A percentile compares a stretch with the other conserved stretches of the same genome.
Conservation (phyloP, 2,329 filamentous ascomycete species). For the Xylariaceae sp. region DNA sequence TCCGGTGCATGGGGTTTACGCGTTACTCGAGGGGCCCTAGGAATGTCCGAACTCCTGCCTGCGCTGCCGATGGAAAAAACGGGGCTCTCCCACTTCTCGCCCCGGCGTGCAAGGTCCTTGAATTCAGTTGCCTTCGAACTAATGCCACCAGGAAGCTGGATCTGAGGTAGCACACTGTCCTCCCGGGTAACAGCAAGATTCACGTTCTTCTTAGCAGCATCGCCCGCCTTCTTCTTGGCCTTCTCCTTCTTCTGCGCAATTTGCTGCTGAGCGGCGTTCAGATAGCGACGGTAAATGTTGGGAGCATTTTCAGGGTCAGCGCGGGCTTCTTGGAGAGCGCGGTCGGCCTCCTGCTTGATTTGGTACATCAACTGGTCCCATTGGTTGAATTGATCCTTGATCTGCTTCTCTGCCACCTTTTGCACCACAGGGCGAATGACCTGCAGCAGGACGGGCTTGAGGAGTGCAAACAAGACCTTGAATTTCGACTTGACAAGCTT, state of each 20-base stretch:
- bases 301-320: constrained; percentile 65
- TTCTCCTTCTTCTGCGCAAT: constrained; percentile 73
- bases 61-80: constrained; percentile 85
- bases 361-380: constrained; percentile 68
- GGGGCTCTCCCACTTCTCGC: constrained; percentile 89
- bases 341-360: constrained; percentile 78
- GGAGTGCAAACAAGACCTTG: constrained; percentile 79
- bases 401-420: constrained; percentile 83
- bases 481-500: constrained; percentile 93
- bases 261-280: constrained; percentile 67
- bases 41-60: constrained; percentile 65
- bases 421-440: constrained; percentile 78
- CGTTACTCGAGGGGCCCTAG: constrained; percentile 48
- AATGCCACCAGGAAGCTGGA: constrained; percentile 81
- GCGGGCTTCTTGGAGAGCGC: constrained; percentile 59
- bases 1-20: constrained; percentile 40
- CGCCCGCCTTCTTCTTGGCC: constrained; percentile 54
- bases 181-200: constrained; percentile 82
- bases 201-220: constrained; percentile 65
- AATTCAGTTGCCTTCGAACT: constrained; percentile 93
- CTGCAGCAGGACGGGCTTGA: constrained; percentile 83
- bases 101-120: constrained; percentile 78
- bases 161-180: constrained; percentile 82
- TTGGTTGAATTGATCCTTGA: constrained; percentile 75
- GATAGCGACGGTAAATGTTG: constrained; percentile 85